These are phyloP conservation scores for Closterium sp. DNA, from an alignment of 139 green algal species.

Conservation along the genomic window DNA sequence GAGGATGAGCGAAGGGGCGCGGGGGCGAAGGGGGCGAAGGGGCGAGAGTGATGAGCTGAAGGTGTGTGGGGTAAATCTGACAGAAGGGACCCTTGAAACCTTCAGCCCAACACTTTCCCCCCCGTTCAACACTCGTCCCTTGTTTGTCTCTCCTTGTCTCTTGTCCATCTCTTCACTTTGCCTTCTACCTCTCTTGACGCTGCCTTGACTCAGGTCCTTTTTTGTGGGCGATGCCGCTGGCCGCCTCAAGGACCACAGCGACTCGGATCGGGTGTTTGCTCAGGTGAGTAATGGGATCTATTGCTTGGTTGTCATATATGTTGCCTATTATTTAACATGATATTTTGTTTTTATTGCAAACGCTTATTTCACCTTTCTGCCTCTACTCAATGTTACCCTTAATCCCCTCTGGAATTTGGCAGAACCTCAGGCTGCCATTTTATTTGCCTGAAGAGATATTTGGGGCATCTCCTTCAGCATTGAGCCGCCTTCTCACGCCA, in stretches of 20 bases:
- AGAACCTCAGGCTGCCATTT: neutral
- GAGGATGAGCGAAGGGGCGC: no score
- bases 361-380: neutral
- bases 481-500: neutral
- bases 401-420: neutral
- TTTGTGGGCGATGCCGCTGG: constrained; percentile 22
- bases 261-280: constrained; percentile 8
- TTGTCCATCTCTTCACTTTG: no score
- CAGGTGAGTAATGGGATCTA: neutral
- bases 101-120: neutral
- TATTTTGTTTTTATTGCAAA: neutral
- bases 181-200: neutral
- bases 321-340: neutral
- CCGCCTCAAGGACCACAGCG: neutral
- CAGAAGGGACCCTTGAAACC: neutral
- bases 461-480: neutral
- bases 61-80: neutral
- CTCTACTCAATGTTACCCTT: neutral
- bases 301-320: no score
- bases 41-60: no score
- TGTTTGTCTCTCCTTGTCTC: neutral
- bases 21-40: no score
- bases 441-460: neutral
- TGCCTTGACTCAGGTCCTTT: neutral
- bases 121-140: no score